Base-by-base conservation (phyloP, 78 protist genomes). In the Tieghemostelium lacteum region DNA sequence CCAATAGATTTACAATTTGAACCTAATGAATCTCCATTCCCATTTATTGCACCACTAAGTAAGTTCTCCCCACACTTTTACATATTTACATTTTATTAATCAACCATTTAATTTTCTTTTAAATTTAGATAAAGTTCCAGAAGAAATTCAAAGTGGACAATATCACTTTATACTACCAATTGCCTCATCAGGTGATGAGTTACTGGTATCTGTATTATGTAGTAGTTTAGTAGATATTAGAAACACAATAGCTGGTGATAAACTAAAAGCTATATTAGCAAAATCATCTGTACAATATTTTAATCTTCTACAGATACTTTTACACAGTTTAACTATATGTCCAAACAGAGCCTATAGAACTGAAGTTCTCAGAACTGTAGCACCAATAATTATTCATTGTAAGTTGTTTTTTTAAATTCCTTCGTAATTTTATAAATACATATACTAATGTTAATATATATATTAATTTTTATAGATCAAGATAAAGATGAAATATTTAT, bases 101-200 rank as follows among this genome's bases (percentile, higher is more conserved):
- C 10, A 57, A 57, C 19, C n/a, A n/a, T n/a, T n/a, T n/a, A n/a
- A n/a, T n/a, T n/a, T n/a, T 19, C 14, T 70, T 31, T 70, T 16
- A 33, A 1, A 19, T 45, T 26, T 58, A 71, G 80, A 83, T 45
- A 83, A 83, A 58, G 28, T 83, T 3, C 63, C 76, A 40, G 57
- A 36, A 16, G 91, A 83, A 33, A 83, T 83, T 31, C 33, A 37
- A 42, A 54, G 63, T 34, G 91, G 91, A 19, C 40, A 83, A 22
- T 83, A 83, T 69, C 78, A 83, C 28, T 60, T 69, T 0, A 83
- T 83, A 36, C 26, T 57, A 58, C 73, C 75, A 28, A 40, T 83
- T 26, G 74, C 91, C 3, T 29, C 78, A 16, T 69, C 61, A 49
- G 91, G 91, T 39, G 91, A 83, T 42, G 91, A 83, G 14, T 14